Percentiles rank a stretch among this genome's conserved stretches.
These are phyloP conservation scores for Neofusicoccum laricinum DNA, from an alignment of 2,329 filamentous ascomycete species.

Conservation along the genomic window DNA sequence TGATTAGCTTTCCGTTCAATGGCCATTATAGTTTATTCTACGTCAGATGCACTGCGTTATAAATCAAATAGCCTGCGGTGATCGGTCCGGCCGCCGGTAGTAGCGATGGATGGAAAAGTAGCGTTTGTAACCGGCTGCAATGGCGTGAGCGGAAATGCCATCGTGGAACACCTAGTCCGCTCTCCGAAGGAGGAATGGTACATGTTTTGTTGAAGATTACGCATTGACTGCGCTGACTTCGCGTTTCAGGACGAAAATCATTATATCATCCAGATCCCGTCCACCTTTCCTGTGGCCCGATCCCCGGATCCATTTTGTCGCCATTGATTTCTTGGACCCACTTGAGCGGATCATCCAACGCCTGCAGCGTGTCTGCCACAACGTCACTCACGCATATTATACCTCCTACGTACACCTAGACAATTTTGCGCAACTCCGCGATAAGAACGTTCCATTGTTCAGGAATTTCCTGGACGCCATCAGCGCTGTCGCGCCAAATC, in stretches of 20 bases:
- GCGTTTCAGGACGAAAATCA: constrained; percentile 22
- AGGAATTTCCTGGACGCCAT: constrained; percentile 33
- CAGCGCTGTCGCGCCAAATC: constrained; percentile 21
- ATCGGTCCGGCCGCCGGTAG: neutral
- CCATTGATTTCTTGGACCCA: constrained; percentile 30
- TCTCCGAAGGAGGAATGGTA: neutral
- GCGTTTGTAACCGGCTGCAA: neutral
- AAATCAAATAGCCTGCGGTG: neutral
- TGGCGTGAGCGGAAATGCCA: neutral
- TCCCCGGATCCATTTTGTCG: constrained; percentile 32
- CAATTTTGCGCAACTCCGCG: constrained; percentile 26
- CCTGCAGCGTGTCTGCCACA: constrained; percentile 23
- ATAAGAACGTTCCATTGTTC: constrained; percentile 30
- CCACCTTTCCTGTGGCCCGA: constrained; percentile 24
- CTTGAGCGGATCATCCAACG: neutral
- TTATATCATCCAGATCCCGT: constrained; percentile 28
- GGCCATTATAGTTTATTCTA: neutral
- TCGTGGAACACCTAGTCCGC: neutral
- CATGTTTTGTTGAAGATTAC: neutral
- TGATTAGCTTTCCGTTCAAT: neutral
- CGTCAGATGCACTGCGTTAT: neutral
- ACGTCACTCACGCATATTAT: constrained; percentile 35
- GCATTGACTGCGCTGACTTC: too few relatives aligned
- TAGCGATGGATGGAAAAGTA: neutral
- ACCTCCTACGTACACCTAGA: constrained; percentile 34